Conservation (phyloP, 768 basidiomycete species). For the Ramaria sp. region DNA sequence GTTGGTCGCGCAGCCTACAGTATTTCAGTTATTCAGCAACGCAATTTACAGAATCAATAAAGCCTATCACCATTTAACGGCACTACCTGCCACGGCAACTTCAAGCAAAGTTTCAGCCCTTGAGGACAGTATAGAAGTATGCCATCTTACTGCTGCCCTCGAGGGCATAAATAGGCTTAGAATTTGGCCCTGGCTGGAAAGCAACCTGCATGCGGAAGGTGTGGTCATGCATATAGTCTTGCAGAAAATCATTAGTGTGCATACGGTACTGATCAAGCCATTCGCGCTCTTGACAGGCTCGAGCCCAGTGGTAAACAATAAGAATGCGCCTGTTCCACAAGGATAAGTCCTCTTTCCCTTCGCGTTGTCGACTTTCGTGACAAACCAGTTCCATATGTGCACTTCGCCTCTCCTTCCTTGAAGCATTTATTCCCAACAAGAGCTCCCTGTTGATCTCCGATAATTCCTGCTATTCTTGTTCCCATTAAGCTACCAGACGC, state of each 20-base stretch:
- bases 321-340: slow-evolving; percentile 51
- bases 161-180: slow-evolving; percentile 81
- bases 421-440: slow-evolving; percentile 95
- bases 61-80: slow-evolving; percentile 68
- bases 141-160: slow-evolving; percentile 84
- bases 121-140: not conserved
- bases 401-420: slow-evolving; percentile 86
- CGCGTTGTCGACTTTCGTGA: not conserved
- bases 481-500: slow-evolving; percentile 55
- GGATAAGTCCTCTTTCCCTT: not conserved
- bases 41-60: not conserved
- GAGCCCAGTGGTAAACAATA: slow-evolving; percentile 87
- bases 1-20: slow-evolving; percentile 74
- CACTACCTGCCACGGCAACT: slow-evolving; percentile 93
- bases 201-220: slow-evolving; percentile 46
- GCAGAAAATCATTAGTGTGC: not conserved
- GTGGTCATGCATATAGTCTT: not conserved
- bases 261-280: slow-evolving; percentile 81
- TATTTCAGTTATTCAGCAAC: not conserved
- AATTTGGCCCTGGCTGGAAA: slow-evolving; percentile 72
- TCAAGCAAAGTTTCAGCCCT: slow-evolving; percentile 2
- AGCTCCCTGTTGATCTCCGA: slow-evolving; percentile 98
- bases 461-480: slow-evolving; percentile 80
- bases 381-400: slow-evolving; percentile 83
- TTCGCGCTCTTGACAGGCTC: slow-evolving; percentile 79